phyloP scores from a whole-genome alignment of 352 stramenopile genomes.

The Phytophthora podocarpi region DNA sequence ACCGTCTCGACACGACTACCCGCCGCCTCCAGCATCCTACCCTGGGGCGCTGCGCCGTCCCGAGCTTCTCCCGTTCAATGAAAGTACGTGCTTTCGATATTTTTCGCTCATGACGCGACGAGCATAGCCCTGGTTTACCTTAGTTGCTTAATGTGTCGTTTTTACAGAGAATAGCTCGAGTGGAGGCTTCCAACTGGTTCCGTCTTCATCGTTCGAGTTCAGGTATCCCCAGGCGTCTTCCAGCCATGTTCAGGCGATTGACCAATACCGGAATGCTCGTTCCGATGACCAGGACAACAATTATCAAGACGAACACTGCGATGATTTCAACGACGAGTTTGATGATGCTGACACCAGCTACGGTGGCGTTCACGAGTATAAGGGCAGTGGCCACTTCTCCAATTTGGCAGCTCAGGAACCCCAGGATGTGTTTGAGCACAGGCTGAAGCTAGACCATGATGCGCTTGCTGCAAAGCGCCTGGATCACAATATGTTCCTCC shows the following conservation, averaged over 20 bases:
- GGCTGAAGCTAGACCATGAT: conserved; percentile 24
- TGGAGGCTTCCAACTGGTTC: conserved; percentile 11
- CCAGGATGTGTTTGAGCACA: conserved; percentile 29
- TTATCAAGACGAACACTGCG: conserved; percentile 24
- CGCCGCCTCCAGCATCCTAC: conserved; percentile 23
- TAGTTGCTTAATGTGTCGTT: neutral
- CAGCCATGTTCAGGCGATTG: conserved; percentile 19
- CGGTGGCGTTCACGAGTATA: conserved; percentile 11
- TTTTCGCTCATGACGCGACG: neutral
- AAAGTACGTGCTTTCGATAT: conserved; percentile 37
- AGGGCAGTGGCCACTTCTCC: conserved; percentile 12
- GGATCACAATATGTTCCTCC: conserved; percentile 31
- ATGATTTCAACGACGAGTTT: conserved; percentile 29
- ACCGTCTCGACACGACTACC: conserved; percentile 25
- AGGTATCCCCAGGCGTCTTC: conserved; percentile 16
- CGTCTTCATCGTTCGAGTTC: conserved; percentile 22
- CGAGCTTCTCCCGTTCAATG: conserved; percentile 28
- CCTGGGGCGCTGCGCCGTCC: conserved; percentile 24
- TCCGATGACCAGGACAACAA: conserved; percentile 33
- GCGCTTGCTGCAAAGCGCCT: conserved; percentile 19
- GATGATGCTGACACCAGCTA: conserved; percentile 4
- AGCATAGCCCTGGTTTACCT: conserved; percentile 1
- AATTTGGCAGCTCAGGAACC: conserved; percentile 15
- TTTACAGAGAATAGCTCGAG: conserved; percentile 19
- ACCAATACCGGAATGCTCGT: conserved; percentile 7